phyloP scores from a whole-genome alignment of 345 rosid species.

The Moricandia arvensis region DNA sequence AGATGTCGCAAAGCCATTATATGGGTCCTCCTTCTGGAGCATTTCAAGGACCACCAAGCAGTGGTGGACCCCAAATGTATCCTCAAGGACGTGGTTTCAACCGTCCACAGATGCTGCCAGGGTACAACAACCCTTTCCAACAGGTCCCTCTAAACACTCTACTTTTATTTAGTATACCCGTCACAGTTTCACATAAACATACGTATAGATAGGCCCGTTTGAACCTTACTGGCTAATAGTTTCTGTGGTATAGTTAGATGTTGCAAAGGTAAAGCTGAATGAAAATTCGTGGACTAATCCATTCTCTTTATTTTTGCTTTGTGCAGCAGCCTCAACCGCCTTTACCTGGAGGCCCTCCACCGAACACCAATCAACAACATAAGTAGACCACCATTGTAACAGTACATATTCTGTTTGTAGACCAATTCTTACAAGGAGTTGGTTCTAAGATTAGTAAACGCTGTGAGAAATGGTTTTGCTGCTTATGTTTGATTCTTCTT shows the following conservation, averaged over 20 bases:
- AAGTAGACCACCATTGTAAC: conserved; percentile 29
- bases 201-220: neutral
- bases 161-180: neutral
- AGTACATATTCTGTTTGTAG: conserved; percentile 26
- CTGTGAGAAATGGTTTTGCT: conserved; percentile 13
- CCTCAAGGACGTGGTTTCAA: conserved; percentile 71
- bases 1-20: conserved; percentile 75
- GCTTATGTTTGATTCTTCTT: neutral
- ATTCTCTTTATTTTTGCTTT: neutral
- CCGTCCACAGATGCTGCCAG: conserved; percentile 86
- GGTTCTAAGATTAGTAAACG: conserved; percentile 7
- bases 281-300: neutral
- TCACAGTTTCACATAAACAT: neutral
- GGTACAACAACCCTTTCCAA: conserved; percentile 85
- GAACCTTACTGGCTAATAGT: conserved; percentile 1
- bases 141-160: conserved; percentile 24
- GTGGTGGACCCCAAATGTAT: conserved; percentile 90
- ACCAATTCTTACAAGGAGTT: conserved; percentile 8
- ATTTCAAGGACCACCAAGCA: conserved; percentile 64
- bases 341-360: conserved; percentile 37
- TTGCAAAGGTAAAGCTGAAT: neutral
- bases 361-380: conserved; percentile 31
- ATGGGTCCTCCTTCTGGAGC: conserved; percentile 72
- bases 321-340: conserved; percentile 36
- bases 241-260: neutral